Evolutionary conservation across 192 early-diverging fungal species (phyloP).

Genomic region (Backusella morwellensis): DNA sequence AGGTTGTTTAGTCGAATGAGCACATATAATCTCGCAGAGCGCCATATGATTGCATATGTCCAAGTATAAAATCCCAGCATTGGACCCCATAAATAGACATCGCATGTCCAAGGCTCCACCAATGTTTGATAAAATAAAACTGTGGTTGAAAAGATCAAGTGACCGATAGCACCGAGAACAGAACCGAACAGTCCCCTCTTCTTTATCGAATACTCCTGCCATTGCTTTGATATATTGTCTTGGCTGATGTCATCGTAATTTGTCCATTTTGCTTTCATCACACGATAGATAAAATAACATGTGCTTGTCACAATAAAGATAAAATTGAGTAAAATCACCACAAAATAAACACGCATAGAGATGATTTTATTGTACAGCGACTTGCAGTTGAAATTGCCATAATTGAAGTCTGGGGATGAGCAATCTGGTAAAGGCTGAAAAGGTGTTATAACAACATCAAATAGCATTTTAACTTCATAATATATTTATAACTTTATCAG

Average conservation of each 20-base stretch:
- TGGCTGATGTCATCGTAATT: neutral
- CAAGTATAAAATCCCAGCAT: conserved; percentile 13
- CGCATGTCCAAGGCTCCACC: neutral
- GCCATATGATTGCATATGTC: conserved; percentile 14
- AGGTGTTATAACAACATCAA: neutral
- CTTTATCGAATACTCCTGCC: neutral
- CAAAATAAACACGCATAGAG: conserved; percentile 10
- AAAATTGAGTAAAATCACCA: neutral
- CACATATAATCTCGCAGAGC: neutral
- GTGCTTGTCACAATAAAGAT: conserved; percentile 14
- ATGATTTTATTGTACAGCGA: neutral
- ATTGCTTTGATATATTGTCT: neutral
- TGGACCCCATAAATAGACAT: conserved; percentile 6
- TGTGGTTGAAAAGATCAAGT: neutral
- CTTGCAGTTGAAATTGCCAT: neutral
- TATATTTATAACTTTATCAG: neutral
- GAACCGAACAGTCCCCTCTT: conserved; percentile 8
- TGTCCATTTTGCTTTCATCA: neutral
- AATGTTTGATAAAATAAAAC: conserved; percentile 1
- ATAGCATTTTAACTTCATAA: conserved; percentile 3
- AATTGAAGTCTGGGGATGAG: neutral
- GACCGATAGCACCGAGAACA: conserved; percentile 16
- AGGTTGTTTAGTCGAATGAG: conserved; percentile 9
- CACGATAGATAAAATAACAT: neutral
- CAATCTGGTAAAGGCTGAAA: neutral